Evolutionary conservation across 2,329 filamentous ascomycete species (phyloP), one percentile per base, ranked within the genome.

Genomic region (Colletotrichum coccodes): DNA sequence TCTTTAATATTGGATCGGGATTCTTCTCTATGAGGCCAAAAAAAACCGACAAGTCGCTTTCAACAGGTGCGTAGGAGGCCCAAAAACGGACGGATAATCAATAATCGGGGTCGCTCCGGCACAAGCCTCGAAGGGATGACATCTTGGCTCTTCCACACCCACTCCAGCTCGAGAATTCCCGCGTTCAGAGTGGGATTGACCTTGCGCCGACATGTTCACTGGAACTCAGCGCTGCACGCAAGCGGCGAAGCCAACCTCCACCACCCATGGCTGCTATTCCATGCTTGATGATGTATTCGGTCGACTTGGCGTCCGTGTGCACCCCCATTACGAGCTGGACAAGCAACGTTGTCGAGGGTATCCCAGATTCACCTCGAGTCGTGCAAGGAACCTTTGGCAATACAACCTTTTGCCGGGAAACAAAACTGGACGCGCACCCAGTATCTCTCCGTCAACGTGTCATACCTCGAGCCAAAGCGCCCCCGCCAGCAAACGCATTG

Each of bases 281-380:
- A 65, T 65, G 34, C 32, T 60, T 38, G 21, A 60, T 68, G 60
- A 68, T 64, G 60, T 64, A 54, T 64, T 53, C 38, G 53, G n/a
- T 36, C n/a, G 38, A 47, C 46, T 64, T 64, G 53, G 60, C 65
- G 54, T 65, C 65, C 38, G 61, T 60, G 65, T 65, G 46, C 30
- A 54, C 65, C 42, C 26, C 60, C 65, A 59, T 54, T 38, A 49
- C 40, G 65, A 42, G 32, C 54, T 56, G 32, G 40, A 42, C 54
- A 36, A 32, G 16, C 12, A 34, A 42, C 42, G 7, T 26, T 26
- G 44, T 21, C 65, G 60, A 68, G 47, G n/a, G n/a, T n/a, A 65
- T 49, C 54, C 61, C 47, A 21, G 65, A 40, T 56, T 56, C 54
- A 9, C 38, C 28, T 47, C 38, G 38, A 60, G 11, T 30, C 23